phyloP scores from a whole-genome alignment of 352 stramenopile genomes.

The Phytophthora agathidicida region DNA sequence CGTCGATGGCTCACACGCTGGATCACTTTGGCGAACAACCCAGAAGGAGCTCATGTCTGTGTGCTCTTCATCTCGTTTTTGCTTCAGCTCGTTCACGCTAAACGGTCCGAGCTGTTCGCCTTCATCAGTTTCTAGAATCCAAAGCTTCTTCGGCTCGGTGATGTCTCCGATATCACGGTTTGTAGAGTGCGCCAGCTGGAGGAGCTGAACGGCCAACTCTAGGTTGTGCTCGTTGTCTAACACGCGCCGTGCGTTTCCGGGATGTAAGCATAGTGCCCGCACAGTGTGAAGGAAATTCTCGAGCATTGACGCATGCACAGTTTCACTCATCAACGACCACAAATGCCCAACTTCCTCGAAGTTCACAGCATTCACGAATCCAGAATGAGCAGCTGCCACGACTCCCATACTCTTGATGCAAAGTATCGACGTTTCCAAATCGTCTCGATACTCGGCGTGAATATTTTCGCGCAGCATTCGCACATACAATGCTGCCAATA shows the following conservation, averaged over 20 bases:
- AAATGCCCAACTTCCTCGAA: slow-evolving; percentile 81
- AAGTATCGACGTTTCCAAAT: slow-evolving; percentile 65
- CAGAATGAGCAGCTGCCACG: slow-evolving; percentile 58
- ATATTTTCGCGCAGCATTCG: slow-evolving; percentile 81
- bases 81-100: slow-evolving; percentile 59
- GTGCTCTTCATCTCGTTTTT: slow-evolving; percentile 37
- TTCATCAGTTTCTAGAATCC: slow-evolving; percentile 44
- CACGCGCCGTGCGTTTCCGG: slow-evolving; percentile 58
- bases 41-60: slow-evolving; percentile 37
- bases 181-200: slow-evolving; percentile 70
- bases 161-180: slow-evolving; percentile 32
- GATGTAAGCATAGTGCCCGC: slow-evolving; percentile 56
- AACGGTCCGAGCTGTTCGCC: slow-evolving; percentile 38
- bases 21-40: slow-evolving; percentile 42
- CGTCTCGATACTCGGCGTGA: slow-evolving; percentile 64
- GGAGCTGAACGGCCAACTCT: slow-evolving; percentile 58
- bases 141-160: slow-evolving; percentile 44
- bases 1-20: slow-evolving; percentile 33
- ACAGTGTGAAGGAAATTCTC: slow-evolving; percentile 60
- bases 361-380: slow-evolving; percentile 39
- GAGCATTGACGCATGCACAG: slow-evolving; percentile 63
- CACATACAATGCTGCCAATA: slow-evolving; percentile 72
- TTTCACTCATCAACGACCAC: slow-evolving; percentile 65
- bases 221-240: slow-evolving; percentile 49
- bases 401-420: slow-evolving; percentile 73